Evolutionary conservation across 345 rosid species (phyloP), one percentile per base, ranked within the genome.

Genomic region (Cardiospermum halicacabum): DNA sequence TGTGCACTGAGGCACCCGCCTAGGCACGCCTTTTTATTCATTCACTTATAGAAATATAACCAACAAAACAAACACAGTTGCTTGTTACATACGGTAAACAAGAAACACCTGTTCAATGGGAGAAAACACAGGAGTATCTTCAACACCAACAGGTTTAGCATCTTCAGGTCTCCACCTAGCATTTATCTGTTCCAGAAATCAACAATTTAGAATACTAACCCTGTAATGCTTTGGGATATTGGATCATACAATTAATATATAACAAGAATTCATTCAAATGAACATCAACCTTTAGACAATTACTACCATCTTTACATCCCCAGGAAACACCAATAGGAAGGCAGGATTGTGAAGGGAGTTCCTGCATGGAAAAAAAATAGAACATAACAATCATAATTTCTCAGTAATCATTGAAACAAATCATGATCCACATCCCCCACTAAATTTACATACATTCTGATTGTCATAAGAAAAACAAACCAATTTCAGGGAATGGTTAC

Each of bases 21-120:
- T n/a, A n/a, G n/a, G n/a, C n/a, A n/a, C n/a, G n/a, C n/a, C n/a
- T n/a, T n/a, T n/a, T n/a, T n/a, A n/a, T n/a, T n/a, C n/a, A n/a
- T n/a, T n/a, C n/a, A n/a, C n/a, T n/a, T n/a, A n/a, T 11, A 18
- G 48, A 62, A 62, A 54, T 31, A 69, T 26, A 56, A 42, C 69
- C 66, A 69, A 21, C 64, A 36, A 69, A 66, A 58, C 48, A 49
- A 58, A 65, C 19, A 64, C 16, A 49, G 25, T 36, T 0, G 70
- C 51, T 37, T 60, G 61, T 58, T 32, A 58, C 34, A 54, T 32
- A 58, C 34, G 51, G 37, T 56, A 62, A 57, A 63, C 21, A 76
- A 67, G 54, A 37, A 53, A 65, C 45, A 90, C 95, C 95, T 85
- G 79, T 59, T 84, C 83, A 40, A 78, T 77, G 27, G 97, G 97